phyloP scores from a whole-genome alignment of 2,329 filamentous ascomycete species.

The Colletotrichum tamarilloi region DNA sequence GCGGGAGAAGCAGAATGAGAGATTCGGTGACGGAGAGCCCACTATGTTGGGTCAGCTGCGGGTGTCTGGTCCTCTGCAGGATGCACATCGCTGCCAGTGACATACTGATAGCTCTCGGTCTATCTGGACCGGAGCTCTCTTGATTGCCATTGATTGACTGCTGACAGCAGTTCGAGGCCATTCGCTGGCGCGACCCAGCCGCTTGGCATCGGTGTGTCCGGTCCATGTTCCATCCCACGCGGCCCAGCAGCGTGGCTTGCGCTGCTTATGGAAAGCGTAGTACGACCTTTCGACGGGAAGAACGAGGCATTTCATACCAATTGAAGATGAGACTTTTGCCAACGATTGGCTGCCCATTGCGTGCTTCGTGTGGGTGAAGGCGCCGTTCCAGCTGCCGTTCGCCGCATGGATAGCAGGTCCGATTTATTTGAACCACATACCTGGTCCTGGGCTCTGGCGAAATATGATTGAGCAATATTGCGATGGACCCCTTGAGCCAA shows the following conservation, averaged over 20 bases:
- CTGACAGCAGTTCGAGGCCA: background rate
- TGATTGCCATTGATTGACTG: background rate
- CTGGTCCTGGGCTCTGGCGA: background rate
- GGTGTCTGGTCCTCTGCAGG: background rate
- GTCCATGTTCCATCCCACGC: background rate
- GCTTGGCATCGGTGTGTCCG: constrained; percentile 13
- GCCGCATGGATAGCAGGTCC: constrained; percentile 5
- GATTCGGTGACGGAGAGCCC: background rate
- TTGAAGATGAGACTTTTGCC: background rate
- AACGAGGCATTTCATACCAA: background rate
- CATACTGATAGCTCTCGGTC: background rate
- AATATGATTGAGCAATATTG: background rate
- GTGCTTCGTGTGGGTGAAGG: constrained; percentile 30
- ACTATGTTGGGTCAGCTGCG: background rate
- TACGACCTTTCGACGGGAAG: background rate
- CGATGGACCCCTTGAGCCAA: constrained; percentile 6
- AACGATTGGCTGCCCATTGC: constrained; percentile 5
- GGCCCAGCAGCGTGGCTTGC: background rate
- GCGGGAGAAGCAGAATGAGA: background rate
- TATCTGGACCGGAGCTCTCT: background rate
- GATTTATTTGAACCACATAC: constrained; percentile 22
- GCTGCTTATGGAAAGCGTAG: background rate
- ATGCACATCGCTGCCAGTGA: background rate
- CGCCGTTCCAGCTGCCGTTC: constrained; percentile 19
- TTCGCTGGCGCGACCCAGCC: background rate